phyloP scores from a whole-genome alignment of 2,329 filamentous ascomycete genomes.

The Diplodia mutila region DNA sequence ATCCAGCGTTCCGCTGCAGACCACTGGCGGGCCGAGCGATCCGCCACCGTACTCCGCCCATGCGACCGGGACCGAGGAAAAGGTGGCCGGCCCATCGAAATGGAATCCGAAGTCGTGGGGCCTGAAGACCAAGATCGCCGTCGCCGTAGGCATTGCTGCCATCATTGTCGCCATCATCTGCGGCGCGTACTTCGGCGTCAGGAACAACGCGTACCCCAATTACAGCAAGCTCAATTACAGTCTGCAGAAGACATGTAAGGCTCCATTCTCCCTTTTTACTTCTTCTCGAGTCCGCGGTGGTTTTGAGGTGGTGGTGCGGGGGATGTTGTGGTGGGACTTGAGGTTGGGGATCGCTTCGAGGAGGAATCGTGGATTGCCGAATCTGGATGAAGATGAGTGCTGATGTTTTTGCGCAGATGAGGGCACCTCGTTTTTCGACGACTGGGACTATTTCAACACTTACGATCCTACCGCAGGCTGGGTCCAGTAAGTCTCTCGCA shows the following conservation, averaged over 20 bases:
- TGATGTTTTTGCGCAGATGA: slow-evolving; percentile 58
- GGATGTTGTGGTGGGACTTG: slow-evolving; percentile 58
- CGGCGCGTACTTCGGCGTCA: slow-evolving; percentile 41
- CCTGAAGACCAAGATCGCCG: slow-evolving; percentile 55
- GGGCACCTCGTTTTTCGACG: slow-evolving; percentile 39
- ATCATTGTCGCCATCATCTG: slow-evolving; percentile 54
- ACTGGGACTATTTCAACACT: slow-evolving; percentile 38
- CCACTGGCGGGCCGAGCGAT: background rate
- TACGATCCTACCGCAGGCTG: slow-evolving; percentile 36
- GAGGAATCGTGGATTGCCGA: too few relatives aligned
- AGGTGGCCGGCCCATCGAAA: slow-evolving; percentile 1
- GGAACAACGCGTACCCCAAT: slow-evolving; percentile 17
- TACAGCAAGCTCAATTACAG: slow-evolving; percentile 25
- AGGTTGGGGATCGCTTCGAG: background rate
- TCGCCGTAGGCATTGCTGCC: slow-evolving; percentile 62
- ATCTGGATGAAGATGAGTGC: background rate
- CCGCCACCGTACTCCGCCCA: slow-evolving; percentile 11
- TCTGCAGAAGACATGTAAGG: slow-evolving; percentile 55
- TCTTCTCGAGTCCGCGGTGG: slow-evolving; percentile 58
- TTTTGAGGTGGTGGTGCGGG: background rate
- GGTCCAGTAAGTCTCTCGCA: slow-evolving; percentile 32
- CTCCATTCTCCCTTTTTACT: slow-evolving; percentile 67
- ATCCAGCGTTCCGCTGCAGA: slow-evolving; percentile 9
- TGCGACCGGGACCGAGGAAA: slow-evolving; percentile 1
- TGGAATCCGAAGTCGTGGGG: slow-evolving; percentile 26